Percentiles rank a stretch among this genome's conserved stretches.
phyloP scores from a whole-genome alignment of 2,329 filamentous ascomycete species.

The Sarocladium brachiariae region DNA sequence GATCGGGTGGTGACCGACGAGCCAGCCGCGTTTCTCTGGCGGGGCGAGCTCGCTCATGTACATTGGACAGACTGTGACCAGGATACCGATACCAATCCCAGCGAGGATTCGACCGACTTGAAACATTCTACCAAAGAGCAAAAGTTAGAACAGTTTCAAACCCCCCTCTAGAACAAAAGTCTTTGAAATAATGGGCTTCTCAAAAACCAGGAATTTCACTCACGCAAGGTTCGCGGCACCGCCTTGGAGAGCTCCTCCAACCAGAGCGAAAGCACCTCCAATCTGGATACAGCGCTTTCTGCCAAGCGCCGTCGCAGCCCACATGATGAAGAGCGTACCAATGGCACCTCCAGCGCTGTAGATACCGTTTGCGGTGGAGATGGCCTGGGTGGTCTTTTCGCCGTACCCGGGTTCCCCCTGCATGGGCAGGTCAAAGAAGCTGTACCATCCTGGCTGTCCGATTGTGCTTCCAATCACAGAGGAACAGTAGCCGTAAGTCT shows the following conservation, averaged over 20 bases:
- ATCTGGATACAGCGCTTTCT: constrained; percentile 39
- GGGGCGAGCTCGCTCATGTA: constrained; percentile 26
- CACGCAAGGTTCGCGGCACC: constrained; percentile 36
- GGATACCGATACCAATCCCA: constrained; percentile 34
- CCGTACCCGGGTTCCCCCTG: constrained; percentile 36
- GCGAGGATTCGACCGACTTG: constrained; percentile 39
- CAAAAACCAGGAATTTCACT: constrained; percentile 8
- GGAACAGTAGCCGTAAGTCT: constrained; percentile 45
- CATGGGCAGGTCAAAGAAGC: constrained; percentile 38
- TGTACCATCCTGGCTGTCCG: constrained; percentile 45
- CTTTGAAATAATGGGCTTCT: no score
- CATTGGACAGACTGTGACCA: constrained; percentile 28
- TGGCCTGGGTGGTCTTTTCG: constrained; percentile 36
- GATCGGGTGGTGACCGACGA: constrained; percentile 43
- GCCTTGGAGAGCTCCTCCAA: constrained; percentile 40
- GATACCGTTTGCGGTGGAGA: constrained; percentile 41
- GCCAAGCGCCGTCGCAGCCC: constrained; percentile 37
- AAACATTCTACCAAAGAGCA: no score
- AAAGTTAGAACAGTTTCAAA: no score
- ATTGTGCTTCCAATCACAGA: constrained; percentile 45
- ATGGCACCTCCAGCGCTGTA: constrained; percentile 42
- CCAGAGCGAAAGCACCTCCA: constrained; percentile 33
- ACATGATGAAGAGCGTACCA: constrained; percentile 41
- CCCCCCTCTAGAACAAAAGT: no score
- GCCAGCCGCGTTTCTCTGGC: constrained; percentile 36